Conservation (phyloP, 1,284 basidiomycete genomes). For the Apiotrichum veenhuisii region DNA sequence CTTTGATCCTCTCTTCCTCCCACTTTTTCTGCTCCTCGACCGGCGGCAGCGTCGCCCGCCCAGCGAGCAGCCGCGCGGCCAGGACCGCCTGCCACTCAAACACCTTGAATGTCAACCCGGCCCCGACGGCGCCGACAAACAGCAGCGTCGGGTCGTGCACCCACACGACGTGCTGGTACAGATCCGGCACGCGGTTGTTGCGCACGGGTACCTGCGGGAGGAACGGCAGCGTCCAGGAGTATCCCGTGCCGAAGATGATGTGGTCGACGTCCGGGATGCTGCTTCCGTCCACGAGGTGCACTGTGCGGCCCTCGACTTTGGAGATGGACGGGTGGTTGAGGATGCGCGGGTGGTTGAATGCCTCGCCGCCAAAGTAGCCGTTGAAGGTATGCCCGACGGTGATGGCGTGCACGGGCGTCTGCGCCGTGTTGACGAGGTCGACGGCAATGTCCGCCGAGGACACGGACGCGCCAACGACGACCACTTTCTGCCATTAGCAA, state of each 20-base stretch:
- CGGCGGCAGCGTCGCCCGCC: conserved; percentile 28
- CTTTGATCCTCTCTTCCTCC: conserved; percentile 6
- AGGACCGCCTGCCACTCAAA: conserved; percentile 39
- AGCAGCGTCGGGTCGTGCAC: conserved; percentile 55
- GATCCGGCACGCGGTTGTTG: conserved; percentile 52
- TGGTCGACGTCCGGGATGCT: conserved; percentile 9
- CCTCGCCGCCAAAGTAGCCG: conserved; percentile 10
- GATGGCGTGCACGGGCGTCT: conserved; percentile 5
- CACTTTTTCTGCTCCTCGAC: conserved; percentile 1
- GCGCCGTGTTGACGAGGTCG: conserved; percentile 5
- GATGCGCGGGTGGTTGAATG: conserved; percentile 11
- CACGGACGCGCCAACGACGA: conserved; percentile 11
- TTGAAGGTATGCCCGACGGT: conserved; percentile 8
- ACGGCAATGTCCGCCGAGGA: conserved; percentile 14
- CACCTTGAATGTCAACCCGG: conserved; percentile 36
- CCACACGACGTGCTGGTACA: conserved; percentile 54
- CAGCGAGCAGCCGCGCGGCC: conserved; percentile 29
- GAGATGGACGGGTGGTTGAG: conserved; percentile 4
- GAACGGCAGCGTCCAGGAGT: conserved; percentile 14
- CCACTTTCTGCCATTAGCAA: conserved; percentile 4
- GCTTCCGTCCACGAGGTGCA: conserved; percentile 6
- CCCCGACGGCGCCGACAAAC: conserved; percentile 43
- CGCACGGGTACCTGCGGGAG: conserved; percentile 44
- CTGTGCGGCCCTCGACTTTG: background rate
- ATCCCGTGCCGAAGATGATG: conserved; percentile 17